phyloP scores from a whole-genome alignment of 768 basidiomycete genomes.

The Lactarius pseudohatsudake region DNA sequence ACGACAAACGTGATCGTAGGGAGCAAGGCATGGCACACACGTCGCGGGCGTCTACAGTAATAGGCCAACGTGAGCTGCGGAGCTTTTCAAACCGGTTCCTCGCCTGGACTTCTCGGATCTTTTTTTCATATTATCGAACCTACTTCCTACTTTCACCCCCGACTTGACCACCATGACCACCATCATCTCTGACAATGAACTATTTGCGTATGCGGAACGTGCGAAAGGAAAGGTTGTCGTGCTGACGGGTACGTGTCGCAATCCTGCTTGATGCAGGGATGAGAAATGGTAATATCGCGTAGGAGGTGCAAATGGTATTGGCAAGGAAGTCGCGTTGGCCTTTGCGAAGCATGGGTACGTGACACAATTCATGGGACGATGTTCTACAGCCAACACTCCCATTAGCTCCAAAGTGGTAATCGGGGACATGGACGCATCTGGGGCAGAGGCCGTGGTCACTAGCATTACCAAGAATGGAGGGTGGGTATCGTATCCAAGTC shows the following conservation, averaged over 20 bases:
- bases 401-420: conserved; percentile 27
- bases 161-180: conserved; percentile 27
- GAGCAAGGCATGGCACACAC: too few species aligned
- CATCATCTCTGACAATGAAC: conserved; percentile 28
- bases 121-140: not conserved
- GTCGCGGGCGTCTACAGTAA: too few species aligned
- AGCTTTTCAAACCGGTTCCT: too few species aligned
- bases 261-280: not conserved
- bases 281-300: not conserved
- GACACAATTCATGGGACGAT: not conserved
- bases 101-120: too few species aligned
- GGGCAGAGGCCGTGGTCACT: conserved; percentile 21
- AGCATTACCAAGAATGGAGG: conserved; percentile 26
- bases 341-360: conserved; percentile 32
- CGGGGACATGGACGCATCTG: conserved; percentile 18
- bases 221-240: conserved; percentile 33
- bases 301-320: conserved; percentile 35
- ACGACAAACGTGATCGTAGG: too few species aligned
- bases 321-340: conserved; percentile 30
- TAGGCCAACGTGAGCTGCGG: too few species aligned
- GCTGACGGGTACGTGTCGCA: conserved; percentile 31
- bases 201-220: conserved; percentile 30
- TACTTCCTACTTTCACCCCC: not conserved
- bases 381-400: not conserved
- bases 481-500: conserved; percentile 15